Conservation (phyloP, 306 rosid genomes). For the Sophora flavescens region DNA sequence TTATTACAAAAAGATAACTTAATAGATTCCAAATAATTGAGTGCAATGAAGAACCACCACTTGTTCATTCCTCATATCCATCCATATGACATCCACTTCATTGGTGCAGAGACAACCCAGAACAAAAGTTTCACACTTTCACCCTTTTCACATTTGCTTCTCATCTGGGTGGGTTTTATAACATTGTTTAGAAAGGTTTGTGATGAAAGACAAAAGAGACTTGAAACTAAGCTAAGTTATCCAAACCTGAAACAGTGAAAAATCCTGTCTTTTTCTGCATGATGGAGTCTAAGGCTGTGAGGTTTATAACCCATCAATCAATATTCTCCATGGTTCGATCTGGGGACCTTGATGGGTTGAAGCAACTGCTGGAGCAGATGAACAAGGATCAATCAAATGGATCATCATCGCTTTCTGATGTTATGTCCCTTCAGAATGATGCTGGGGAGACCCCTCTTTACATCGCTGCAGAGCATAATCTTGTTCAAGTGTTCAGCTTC, state of each 20-base stretch:
- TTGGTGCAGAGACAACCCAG: background rate
- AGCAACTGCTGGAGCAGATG: constrained; percentile 58
- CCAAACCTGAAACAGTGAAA: constrained; percentile 37
- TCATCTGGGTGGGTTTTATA: constrained; percentile 31
- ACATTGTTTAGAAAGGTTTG: too few species aligned
- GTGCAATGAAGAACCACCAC: constrained; percentile 29
- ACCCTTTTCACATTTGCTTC: background rate
- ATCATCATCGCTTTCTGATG: constrained; percentile 58
- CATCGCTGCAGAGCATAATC: constrained; percentile 76
- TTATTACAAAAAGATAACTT: background rate
- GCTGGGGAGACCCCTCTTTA: constrained; percentile 79
- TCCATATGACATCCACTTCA: background rate
- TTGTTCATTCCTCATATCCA: constrained; percentile 8
- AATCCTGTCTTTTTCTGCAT: background rate
- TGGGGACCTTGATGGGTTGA: constrained; percentile 72
- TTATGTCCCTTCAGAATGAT: constrained; percentile 85
- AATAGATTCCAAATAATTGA: constrained; percentile 33
- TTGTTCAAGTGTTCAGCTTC: constrained; percentile 64
- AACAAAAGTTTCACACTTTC: background rate
- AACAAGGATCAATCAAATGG: constrained; percentile 59
- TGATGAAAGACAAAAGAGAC: constrained; percentile 1
- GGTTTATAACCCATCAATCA: constrained; percentile 75
- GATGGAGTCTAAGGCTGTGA: constrained; percentile 78
- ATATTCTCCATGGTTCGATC: constrained; percentile 84
- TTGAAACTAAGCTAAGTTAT: constrained; percentile 22